Conservation (phyloP, 495 filamentous ascomycete species). For the Podospora pseudoanserina region DNA sequence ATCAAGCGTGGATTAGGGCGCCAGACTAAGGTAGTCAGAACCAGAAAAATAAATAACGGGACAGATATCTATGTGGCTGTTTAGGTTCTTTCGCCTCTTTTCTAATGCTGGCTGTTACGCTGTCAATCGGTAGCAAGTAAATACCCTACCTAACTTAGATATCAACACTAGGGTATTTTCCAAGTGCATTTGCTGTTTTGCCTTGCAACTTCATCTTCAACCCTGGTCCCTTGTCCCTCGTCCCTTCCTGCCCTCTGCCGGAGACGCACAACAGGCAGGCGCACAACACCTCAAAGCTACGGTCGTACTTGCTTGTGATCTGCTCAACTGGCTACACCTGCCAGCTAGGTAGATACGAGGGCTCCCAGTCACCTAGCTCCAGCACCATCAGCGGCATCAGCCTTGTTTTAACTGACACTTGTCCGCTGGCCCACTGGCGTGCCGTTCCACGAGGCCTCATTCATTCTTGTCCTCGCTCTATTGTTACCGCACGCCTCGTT, state of each 20-base stretch:
- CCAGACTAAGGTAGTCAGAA: not conserved
- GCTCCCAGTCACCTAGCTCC: too few relatives aligned
- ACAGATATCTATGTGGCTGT: not conserved
- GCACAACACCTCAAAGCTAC: not conserved
- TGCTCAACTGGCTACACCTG: not conserved
- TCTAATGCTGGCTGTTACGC: not conserved
- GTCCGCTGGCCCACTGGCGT: not conserved
- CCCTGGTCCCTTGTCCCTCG: not conserved
- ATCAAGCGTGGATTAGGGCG: too few relatives aligned
- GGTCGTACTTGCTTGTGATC: not conserved
- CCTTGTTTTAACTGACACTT: not conserved
- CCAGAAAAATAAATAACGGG: not conserved
- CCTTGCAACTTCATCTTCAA: not conserved
- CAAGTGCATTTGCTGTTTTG: not conserved
- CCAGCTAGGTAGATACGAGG: not conserved
- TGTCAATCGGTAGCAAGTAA: not conserved
- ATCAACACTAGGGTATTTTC: not conserved
- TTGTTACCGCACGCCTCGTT: not conserved
- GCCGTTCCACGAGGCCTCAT: not conserved
- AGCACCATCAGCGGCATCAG: not conserved
- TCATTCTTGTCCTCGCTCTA: not conserved
- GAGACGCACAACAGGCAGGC: not conserved
- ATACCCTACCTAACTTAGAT: not conserved
- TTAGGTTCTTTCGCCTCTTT: not conserved
- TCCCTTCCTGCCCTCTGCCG: not conserved